Base-by-base conservation (phyloP, 257 asterid species). In the Leptodermis oblonga region DNA sequence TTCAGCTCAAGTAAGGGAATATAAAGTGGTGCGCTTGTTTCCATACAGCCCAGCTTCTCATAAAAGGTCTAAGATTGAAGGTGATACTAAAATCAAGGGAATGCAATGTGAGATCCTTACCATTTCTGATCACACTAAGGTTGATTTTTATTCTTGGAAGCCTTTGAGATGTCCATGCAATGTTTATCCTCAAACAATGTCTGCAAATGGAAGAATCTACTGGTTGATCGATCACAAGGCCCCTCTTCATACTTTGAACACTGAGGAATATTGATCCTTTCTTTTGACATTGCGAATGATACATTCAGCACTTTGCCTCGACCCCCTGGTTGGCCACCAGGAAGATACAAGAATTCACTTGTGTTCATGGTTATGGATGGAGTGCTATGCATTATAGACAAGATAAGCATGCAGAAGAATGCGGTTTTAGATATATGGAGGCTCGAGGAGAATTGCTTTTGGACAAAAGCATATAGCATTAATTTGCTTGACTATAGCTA, bases 11-110 rank as follows among this genome's bases (percentile, higher is more conserved):
- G 36, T 26, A 23, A 14, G 61, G 61, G 34, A 54, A 11, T 25
- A 54, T 54, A 54, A 54, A 54, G 58, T 25, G 54, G 54, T 48
- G n/a, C 54, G 23, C 23, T 48, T 48, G 54, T n/a, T n/a, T n/a
- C n/a, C n/a, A n/a, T n/a, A n/a, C n/a, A n/a, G n/a, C n/a, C n/a
- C n/a, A n/a, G n/a, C n/a, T n/a, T 48, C 13, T 48, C 23, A 7
- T 4, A 48, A 48, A 48, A 48, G 61, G 18, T 54, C 34, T 25
- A 13, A 22, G 61, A 30, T 4, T 23, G 48, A 42, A 42, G 48
- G 2, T 2, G 61, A 7, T 54, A 23, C 61, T 22, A 30, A 54
- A 23, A 25, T 23, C 14, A 54, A 26, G 61, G 36, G 36, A 26
- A 54, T 54, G 61, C 18, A 54, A 23, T 54, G 61, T 26, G 34